A percentile compares a stretch with the other conserved stretches of the same genome.
phyloP scores from a whole-genome alignment of 306 rosid genomes.

The Elaeagnus macrophylla region DNA sequence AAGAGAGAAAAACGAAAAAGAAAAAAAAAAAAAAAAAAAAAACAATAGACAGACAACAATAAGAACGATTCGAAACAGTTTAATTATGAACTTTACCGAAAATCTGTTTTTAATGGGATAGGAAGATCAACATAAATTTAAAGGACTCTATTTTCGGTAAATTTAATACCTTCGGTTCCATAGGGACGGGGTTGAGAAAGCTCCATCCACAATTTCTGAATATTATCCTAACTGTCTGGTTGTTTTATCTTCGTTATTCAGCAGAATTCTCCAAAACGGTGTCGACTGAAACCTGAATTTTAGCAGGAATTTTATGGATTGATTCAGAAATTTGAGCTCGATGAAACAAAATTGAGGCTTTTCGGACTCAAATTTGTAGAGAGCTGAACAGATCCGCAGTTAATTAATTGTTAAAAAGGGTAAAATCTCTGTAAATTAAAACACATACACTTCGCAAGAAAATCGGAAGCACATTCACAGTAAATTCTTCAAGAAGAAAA shows the following conservation, averaged over 20 bases:
- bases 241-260: conserved; percentile 11
- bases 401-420: conserved; percentile 6
- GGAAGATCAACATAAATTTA: background rate
- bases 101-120: background rate
- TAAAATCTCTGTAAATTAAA: background rate
- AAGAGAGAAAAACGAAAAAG: background rate
- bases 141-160: conserved; percentile 7
- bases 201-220: conserved; percentile 52
- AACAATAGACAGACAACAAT: background rate
- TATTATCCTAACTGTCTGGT: background rate
- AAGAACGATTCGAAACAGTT: background rate
- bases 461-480: conserved; percentile 48
- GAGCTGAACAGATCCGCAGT: conserved; percentile 36
- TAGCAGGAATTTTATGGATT: no score
- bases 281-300: no score
- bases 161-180: conserved; percentile 54
- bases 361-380: background rate
- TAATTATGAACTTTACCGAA: background rate
- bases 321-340: no score
- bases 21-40: background rate
- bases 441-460: conserved; percentile 14
- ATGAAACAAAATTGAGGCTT: no score
- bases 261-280: conserved; percentile 6
- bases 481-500: background rate
- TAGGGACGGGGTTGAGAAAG: conserved; percentile 73